Base-by-base conservation (phyloP, 305 asterid species). In the Rubia tinctorum region DNA sequence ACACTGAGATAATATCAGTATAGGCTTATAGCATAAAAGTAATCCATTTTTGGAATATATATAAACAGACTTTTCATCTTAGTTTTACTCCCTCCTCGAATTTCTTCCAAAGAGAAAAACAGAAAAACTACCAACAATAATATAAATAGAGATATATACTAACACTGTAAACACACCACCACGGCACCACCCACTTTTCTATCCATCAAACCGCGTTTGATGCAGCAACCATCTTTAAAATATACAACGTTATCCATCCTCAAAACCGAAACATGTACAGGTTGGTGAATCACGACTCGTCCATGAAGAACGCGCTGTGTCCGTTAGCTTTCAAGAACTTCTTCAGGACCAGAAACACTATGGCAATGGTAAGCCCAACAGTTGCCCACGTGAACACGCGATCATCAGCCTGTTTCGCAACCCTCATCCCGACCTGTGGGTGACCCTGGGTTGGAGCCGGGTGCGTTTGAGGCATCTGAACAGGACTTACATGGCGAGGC, bases 311-410 rank as follows among this genome's bases (percentile, higher is more conserved):
- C 49, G 92, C 86, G 59, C 90, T 93, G 14, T 90, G 79, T 43
- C 96, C 96, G 15, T 84, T 85, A 61, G 98, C 92, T 84, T 88
- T 90, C 88, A 88, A 78, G 78, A 87, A 88, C 81, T 90, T 92
- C 89, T 90, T 92, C 84, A 92, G 77, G 73, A 92, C 79, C 62
- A 92, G 92, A 69, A 89, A 86, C 17, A 85, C 80, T 55, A 92
- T 90, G 60, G 96, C 96, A 69, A 92, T 60, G 74, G 92, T 84
- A 42, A 90, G 92, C 76, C 88, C 98, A 27, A 88, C 82, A 64
- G 94, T 96, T 43, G 96, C 96, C 92, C 88, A 85, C 34, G 94
- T 90, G 76, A 87, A 87, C 63, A 92, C 39, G 13, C 97, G 90
- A 61, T 90, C 97, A 60, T 88, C 95, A 7, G 91, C 90, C 75